Conservation (phyloP, 495 filamentous ascomycete genomes). For the Neurospora sp. region DNA sequence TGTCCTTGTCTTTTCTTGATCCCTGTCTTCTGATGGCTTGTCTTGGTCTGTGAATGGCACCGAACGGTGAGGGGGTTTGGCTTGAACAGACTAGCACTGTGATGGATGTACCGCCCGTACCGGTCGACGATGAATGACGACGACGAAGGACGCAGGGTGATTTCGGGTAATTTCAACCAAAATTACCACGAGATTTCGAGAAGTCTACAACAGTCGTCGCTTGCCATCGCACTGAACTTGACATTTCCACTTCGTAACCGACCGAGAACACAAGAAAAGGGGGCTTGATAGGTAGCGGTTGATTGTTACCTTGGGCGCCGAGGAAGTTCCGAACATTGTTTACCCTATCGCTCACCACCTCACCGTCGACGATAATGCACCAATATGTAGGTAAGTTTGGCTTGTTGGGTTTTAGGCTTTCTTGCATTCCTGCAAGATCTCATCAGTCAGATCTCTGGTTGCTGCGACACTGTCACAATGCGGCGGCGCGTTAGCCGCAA, state of each 20-base stretch:
- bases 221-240: neutral
- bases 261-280: neutral
- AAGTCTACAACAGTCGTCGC: neutral
- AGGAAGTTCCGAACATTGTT: neutral
- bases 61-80: slow-evolving; percentile 13
- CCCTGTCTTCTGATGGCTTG: slow-evolving; percentile 19
- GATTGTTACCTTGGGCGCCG: neutral
- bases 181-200: neutral
- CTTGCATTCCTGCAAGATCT: neutral
- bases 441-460: neutral
- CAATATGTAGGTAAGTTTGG: neutral
- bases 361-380: neutral
- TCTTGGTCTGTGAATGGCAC: slow-evolving; percentile 9
- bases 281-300: neutral
- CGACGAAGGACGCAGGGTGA: neutral
- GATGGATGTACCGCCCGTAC: slow-evolving; percentile 6
- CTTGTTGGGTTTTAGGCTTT: neutral
- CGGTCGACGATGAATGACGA: slow-evolving; percentile 9
- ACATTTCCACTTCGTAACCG: neutral
- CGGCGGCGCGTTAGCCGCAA: neutral
- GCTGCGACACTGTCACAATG: neutral
- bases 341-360: neutral
- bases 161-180: neutral
- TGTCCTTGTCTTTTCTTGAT: slow-evolving; percentile 3
- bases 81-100: slow-evolving; percentile 17